phyloP scores from a whole-genome alignment of 2,329 filamentous ascomycete species.

The Trematosphaeria pertusa region DNA sequence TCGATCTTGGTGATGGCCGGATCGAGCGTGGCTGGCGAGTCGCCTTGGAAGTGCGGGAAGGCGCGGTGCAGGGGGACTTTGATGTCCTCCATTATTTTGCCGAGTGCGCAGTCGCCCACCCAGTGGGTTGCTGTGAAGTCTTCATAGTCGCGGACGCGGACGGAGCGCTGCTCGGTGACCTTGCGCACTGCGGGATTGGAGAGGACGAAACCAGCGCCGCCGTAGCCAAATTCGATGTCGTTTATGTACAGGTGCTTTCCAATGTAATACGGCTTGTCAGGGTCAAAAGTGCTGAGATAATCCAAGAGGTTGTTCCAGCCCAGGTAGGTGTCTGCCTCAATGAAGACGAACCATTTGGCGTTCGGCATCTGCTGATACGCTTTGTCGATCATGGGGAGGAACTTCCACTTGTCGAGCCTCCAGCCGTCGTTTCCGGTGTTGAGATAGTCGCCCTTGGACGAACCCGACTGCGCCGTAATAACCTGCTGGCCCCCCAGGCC shows the following conservation, averaged over 20 bases:
- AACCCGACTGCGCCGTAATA: conserved; percentile 40
- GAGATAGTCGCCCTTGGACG: conserved; percentile 42
- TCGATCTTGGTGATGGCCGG: conserved; percentile 44
- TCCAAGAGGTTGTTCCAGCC: conserved; percentile 49
- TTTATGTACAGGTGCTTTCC: conserved; percentile 54
- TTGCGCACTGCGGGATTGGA: conserved; percentile 51
- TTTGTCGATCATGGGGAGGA: conserved; percentile 62
- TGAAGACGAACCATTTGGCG: conserved; percentile 49
- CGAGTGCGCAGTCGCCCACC: conserved; percentile 50
- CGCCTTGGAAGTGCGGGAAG: conserved; percentile 56
- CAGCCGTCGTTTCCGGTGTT: conserved; percentile 53
- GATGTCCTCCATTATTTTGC: conserved; percentile 46
- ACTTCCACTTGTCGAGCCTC: conserved; percentile 67
- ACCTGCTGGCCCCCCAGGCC: conserved; percentile 42
- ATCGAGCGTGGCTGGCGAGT: conserved; percentile 51
- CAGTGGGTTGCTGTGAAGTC: conserved; percentile 44
- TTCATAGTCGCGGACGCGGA: conserved; percentile 43
- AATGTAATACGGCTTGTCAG: conserved; percentile 50
- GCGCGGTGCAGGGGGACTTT: conserved; percentile 45
- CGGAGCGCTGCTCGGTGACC: conserved; percentile 38
- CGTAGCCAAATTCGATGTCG: conserved; percentile 53
- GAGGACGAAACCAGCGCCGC: conserved; percentile 54
- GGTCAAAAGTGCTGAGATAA: conserved; percentile 49
- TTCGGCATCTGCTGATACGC: conserved; percentile 48
- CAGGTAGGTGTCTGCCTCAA: conserved; percentile 47